These are phyloP conservation scores for Diplocarpon rosae DNA, from an alignment of 2,329 filamentous ascomycete genomes.

Conservation along the genomic window DNA sequence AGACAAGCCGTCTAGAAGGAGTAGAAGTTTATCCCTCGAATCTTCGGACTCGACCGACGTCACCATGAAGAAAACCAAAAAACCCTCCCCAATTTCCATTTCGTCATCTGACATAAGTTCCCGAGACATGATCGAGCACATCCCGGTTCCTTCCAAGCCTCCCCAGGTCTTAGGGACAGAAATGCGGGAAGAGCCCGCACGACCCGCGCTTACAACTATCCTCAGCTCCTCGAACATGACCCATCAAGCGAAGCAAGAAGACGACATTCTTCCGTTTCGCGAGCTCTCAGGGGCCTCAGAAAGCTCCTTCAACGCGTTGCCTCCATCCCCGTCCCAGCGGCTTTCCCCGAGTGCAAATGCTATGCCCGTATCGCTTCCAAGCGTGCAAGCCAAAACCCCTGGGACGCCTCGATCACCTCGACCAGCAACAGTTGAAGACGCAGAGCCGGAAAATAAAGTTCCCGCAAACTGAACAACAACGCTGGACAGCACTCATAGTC, in stretches of 20 bases:
- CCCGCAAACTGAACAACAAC: neutral
- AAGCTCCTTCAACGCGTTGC: slow-evolving; percentile 9
- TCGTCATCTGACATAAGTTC: slow-evolving; percentile 11
- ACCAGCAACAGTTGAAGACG: slow-evolving; percentile 15
- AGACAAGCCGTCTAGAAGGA: slow-evolving; percentile 13
- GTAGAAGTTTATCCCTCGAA: slow-evolving; percentile 14
- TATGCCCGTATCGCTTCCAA: slow-evolving; percentile 15
- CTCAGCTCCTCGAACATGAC: slow-evolving; percentile 19
- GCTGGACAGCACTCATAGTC: neutral
- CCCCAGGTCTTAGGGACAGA: slow-evolving; percentile 6
- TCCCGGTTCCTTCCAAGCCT: slow-evolving; percentile 15
- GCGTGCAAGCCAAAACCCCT: slow-evolving; percentile 14
- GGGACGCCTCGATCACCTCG: slow-evolving; percentile 44
- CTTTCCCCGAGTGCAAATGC: slow-evolving; percentile 15
- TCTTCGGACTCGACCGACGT: slow-evolving; percentile 16
- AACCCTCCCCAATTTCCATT: slow-evolving; percentile 20
- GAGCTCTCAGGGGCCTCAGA: slow-evolving; percentile 13
- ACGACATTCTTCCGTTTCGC: slow-evolving; percentile 7
- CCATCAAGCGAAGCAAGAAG: slow-evolving; percentile 4
- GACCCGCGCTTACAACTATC: slow-evolving; percentile 18
- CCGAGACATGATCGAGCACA: slow-evolving; percentile 18
- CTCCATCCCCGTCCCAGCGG: slow-evolving; percentile 12
- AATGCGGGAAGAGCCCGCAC: slow-evolving; percentile 12
- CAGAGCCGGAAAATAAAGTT: slow-evolving; percentile 1
- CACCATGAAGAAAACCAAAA: slow-evolving; percentile 15